Evolutionary conservation across 352 stramenopile species (phyloP).

Genomic region (Globisporangium alternatum): DNA sequence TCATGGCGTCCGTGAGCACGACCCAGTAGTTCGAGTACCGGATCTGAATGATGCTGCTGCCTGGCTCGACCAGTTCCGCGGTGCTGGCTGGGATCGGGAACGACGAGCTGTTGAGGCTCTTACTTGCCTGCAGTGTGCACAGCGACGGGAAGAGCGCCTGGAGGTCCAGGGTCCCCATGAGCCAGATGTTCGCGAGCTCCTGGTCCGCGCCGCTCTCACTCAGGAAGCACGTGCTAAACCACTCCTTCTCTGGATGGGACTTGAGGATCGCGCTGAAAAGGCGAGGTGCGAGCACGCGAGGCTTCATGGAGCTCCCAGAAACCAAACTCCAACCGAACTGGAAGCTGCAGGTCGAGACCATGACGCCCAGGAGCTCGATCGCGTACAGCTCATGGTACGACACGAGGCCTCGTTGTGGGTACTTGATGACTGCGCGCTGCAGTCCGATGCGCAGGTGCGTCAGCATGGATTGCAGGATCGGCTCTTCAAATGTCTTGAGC

Average conservation of each 20-base stretch:
- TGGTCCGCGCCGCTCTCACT: constrained; percentile 50
- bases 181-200: constrained; percentile 57
- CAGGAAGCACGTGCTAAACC: constrained; percentile 63
- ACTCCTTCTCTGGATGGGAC: constrained; percentile 55
- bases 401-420: constrained; percentile 26
- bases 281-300: constrained; percentile 50
- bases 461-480: constrained; percentile 26
- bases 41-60: constrained; percentile 4
- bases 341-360: constrained; percentile 56
- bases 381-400: constrained; percentile 55
- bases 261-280: constrained; percentile 59
- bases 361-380: constrained; percentile 60
- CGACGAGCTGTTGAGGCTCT: constrained; percentile 17
- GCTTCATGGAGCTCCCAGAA: constrained; percentile 33
- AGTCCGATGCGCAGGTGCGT: constrained; percentile 38
- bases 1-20: constrained; percentile 63
- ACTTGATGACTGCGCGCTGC: constrained; percentile 58
- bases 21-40: constrained; percentile 69
- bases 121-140: constrained; percentile 5
- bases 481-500: constrained; percentile 25
- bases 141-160: constrained; percentile 24
- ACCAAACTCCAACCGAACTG: constrained; percentile 63
- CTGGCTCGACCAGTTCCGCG: background rate
- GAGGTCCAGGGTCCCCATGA: constrained; percentile 67
- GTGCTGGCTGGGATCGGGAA: constrained; percentile 13